A percentile compares a stretch with the other conserved stretches of the same genome.
phyloP scores from a whole-genome alignment of 768 basidiomycete species.

The Termitomyces eurrhizus region DNA sequence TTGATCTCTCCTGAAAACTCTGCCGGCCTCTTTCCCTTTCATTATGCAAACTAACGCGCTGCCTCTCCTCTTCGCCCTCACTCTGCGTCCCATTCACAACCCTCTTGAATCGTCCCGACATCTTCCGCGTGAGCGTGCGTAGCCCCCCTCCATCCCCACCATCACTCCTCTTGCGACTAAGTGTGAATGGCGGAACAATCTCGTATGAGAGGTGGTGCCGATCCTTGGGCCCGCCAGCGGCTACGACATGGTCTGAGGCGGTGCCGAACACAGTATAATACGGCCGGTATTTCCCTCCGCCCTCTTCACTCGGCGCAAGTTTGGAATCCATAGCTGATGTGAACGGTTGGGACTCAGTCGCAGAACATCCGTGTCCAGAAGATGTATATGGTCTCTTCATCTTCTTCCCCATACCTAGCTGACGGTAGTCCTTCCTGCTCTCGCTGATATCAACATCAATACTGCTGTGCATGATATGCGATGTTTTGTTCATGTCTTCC shows the following conservation, averaged over 20 bases:
- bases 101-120: conserved; percentile 31
- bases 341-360: not conserved
- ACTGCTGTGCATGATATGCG: not conserved
- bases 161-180: conserved; percentile 3
- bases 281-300: conserved; percentile 26
- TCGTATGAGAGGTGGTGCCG: conserved; percentile 21
- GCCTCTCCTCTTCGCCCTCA: conserved; percentile 5
- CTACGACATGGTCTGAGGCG: conserved; percentile 38
- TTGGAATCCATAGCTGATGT: no score
- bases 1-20: conserved; percentile 32
- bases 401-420: conserved; percentile 14
- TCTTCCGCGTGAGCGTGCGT: conserved; percentile 29
- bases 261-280: conserved; percentile 57
- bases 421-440: no score
- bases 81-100: conserved; percentile 12
- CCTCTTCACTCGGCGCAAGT: not conserved
- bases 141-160: conserved; percentile 12
- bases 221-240: conserved; percentile 41
- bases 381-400: conserved; percentile 14
- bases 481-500: conserved; percentile 19
- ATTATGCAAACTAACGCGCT: not conserved
- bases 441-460: not conserved
- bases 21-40: conserved; percentile 15
- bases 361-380: not conserved
- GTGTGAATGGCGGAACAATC: conserved; percentile 9